Evolutionary conservation across 192 early-diverging fungal genomes (phyloP).

Genomic region (Linnemannia zychae): DNA sequence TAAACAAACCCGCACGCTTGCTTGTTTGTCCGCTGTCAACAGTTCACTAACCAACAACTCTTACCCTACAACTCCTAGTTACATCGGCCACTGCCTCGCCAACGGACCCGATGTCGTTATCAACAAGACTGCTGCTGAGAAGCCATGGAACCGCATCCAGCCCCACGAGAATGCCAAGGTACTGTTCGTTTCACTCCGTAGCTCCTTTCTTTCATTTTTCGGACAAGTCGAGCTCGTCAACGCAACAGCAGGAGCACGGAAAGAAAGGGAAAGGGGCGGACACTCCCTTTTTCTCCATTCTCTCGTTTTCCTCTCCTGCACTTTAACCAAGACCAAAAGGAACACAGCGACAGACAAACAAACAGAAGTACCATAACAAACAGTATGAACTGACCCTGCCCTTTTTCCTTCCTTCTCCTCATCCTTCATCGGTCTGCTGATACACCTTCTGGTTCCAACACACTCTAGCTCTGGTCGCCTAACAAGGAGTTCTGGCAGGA

Average conservation of each 20-base stretch:
- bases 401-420: background rate
- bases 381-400: background rate
- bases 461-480: conserved; percentile 47
- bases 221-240: background rate
- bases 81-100: conserved; percentile 50
- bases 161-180: conserved; percentile 59
- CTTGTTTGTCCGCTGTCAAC: background rate
- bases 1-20: no score
- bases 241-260: background rate
- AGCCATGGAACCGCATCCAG: conserved; percentile 59
- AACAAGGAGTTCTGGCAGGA: conserved; percentile 57
- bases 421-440: background rate
- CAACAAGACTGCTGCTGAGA: conserved; percentile 50
- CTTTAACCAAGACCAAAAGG: background rate
- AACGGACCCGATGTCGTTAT: conserved; percentile 56
- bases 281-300: background rate
- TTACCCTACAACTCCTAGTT: conserved; percentile 21
- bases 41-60: background rate
- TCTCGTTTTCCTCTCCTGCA: background rate
- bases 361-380: background rate
- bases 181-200: background rate
- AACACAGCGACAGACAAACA: background rate
- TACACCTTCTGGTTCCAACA: background rate
- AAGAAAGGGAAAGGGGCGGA: background rate
- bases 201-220: background rate